Base-by-base conservation (phyloP, 2,329 filamentous ascomycete species). In the Aspergillus ibericus region DNA sequence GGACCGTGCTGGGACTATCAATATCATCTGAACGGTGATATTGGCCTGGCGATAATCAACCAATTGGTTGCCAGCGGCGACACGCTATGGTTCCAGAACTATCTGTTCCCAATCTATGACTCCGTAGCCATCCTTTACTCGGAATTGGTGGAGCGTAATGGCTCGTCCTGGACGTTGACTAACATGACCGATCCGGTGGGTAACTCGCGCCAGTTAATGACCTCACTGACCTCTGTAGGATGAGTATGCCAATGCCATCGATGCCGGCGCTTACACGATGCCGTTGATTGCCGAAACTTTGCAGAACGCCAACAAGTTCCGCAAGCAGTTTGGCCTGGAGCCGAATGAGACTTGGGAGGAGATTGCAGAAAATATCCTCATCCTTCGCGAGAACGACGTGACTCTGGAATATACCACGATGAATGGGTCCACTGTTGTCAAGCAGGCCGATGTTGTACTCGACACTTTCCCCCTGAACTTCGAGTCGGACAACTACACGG, bases 141-240 rank as follows among this genome's bases (percentile, higher is more conserved):
- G 0, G 80, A 90, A 59, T 61, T 89, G 0, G 71, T 90, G 1
- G 78, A 81, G 46, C 85, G 77, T 63, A 89, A 90, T 64, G 80
- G 82, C 15, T 82, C 82, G 0, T 77, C 75, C 4, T 81, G 80
- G 67, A 77, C 77, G 1, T 79, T 83, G 52, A 83, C 75, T 13
- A 89, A 91, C 62, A 87, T 89, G 74, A 91, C 89, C 0, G 89
- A 92, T 72, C 89, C 89, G 1, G 84, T 86, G 75, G 67, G 77
- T 73, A 8, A 8, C 6, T 4, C 2, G 13, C 2, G 10, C 16
- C 1, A 42, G 7, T 38, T 8, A 8, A 16, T 15, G 51, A 50
- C 12, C 9, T 51, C 20, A 22, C 50, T 58, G 20, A 61, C 55
- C 12, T 34, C 4, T 12, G 7, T 55, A 81, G 78, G 85, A 88